phyloP scores from a whole-genome alignment of 192 early-diverging fungal genomes.

The Rhizophagus prolifer region DNA sequence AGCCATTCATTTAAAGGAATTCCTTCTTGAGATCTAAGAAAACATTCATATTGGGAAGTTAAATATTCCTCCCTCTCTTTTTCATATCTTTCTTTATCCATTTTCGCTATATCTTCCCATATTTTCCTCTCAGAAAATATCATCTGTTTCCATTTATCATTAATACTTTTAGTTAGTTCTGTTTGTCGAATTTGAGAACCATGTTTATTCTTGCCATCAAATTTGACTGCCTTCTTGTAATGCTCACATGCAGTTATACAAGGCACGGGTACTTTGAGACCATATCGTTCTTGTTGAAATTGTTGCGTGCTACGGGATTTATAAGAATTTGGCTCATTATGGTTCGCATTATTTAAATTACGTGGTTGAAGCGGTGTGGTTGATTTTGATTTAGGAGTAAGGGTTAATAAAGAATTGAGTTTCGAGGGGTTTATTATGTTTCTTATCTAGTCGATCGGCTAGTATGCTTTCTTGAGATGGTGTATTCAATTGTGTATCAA shows the following conservation, averaged over 20 bases:
- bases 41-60: not conserved
- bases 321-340: not conserved
- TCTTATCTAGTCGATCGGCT: not conserved
- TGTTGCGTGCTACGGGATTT: not conserved
- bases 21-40: slow-evolving; percentile 7
- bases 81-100: not conserved
- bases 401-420: not conserved
- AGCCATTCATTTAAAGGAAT: not conserved
- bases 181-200: not conserved
- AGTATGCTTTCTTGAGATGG: not conserved
- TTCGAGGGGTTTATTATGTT: not conserved
- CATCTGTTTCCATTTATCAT: not conserved
- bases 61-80: not conserved
- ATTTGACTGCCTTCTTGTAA: not conserved
- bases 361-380: not conserved
- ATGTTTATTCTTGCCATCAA: not conserved
- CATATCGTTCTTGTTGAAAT: not conserved
- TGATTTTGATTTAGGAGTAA: not conserved
- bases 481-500: not conserved
- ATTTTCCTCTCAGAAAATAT: not conserved
- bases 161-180: not conserved
- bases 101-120: not conserved
- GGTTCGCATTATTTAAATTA: not conserved
- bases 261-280: not conserved
- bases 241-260: not conserved